Percentiles rank a stretch among this genome's conserved stretches.
Conservation (phyloP, 73 alveolate genomes). For the Symbiodinium natans region DNA sequence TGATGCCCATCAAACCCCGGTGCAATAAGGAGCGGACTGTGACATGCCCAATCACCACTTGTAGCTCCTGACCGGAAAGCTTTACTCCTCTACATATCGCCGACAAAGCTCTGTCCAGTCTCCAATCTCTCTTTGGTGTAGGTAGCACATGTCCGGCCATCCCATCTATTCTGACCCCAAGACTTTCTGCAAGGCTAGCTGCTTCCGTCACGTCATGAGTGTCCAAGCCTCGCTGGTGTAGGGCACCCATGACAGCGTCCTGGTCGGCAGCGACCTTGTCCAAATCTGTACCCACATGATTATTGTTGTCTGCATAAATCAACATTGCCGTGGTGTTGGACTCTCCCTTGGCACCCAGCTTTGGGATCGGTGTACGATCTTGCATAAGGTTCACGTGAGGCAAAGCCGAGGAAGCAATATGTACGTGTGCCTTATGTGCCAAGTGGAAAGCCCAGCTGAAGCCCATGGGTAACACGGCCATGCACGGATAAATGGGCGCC, state of each 20-base stretch:
- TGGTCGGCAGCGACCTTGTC: background rate
- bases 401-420: background rate
- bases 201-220: background rate
- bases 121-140: conserved; percentile 4
- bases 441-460: background rate
- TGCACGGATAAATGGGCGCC: background rate
- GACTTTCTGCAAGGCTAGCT: background rate
- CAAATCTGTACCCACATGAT: background rate
- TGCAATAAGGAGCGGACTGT: background rate
- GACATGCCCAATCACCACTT: conserved; percentile 16
- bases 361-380: background rate
- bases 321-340: background rate
- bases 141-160: background rate
- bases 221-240: background rate
- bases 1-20: conserved; percentile 2
- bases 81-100: background rate
- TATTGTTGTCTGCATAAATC: background rate
- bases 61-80: conserved; percentile 11
- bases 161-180: background rate
- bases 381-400: background rate
- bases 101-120: background rate
- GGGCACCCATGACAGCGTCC: background rate
- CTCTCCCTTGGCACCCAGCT: background rate
- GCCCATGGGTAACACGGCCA: conserved; percentile 13
- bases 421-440: background rate